Evolutionary conservation across 2,329 filamentous ascomycete genomes (phyloP).

Genomic region (Boeremia exigua): DNA sequence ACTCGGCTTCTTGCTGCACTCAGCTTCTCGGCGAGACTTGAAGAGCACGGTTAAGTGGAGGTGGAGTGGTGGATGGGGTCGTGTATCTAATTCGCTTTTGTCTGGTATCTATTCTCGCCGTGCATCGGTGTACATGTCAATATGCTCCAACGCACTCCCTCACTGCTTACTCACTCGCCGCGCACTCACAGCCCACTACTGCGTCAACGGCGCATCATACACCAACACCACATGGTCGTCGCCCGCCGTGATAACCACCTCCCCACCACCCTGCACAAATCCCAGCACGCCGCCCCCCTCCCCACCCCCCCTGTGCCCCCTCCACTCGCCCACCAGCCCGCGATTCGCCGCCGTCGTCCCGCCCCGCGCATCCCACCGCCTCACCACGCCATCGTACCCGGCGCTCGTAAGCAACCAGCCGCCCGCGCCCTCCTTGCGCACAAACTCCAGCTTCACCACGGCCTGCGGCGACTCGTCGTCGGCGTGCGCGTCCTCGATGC

Average conservation of each 20-base stretch:
- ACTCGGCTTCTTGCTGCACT: no score
- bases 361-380: conserved; percentile 82
- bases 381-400: conserved; percentile 90
- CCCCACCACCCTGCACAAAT: conserved; percentile 82
- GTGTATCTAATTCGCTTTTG: no score
- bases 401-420: conserved; percentile 82
- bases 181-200: background rate
- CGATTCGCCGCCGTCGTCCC: conserved; percentile 70
- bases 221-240: conserved; percentile 66
- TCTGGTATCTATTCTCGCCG: no score
- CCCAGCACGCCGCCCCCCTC: conserved; percentile 88
- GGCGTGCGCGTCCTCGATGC: conserved; percentile 82
- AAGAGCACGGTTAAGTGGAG: no score
- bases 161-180: no score
- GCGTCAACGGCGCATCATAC: conserved; percentile 31
- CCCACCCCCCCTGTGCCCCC: conserved; percentile 81
- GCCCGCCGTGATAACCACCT: conserved; percentile 83
- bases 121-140: no score
- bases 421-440: conserved; percentile 56
- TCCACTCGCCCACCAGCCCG: conserved; percentile 85
- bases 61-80: no score
- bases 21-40: no score
- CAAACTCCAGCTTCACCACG: conserved; percentile 92
- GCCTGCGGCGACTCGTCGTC: conserved; percentile 74
- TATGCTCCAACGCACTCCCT: no score